Base-by-base conservation (phyloP, 148 eudicot genomes). In the Limonium bicolor region DNA sequence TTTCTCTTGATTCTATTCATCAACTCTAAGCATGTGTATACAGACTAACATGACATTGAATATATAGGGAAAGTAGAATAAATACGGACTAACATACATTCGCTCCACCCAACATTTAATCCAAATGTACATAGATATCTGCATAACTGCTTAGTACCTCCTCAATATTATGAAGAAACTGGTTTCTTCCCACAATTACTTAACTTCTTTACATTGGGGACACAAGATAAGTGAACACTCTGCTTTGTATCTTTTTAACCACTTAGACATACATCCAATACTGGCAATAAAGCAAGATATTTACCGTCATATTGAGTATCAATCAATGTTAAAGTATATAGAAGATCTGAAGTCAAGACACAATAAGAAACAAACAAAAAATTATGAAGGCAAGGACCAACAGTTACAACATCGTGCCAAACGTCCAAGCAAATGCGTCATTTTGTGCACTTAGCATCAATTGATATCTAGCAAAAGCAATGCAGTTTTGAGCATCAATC, bases 351-450 rank as follows among this genome's bases (percentile, higher is more conserved):
- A 37, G 19, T 29, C 36, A 27, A 17, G 1, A 47, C 25, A 34
- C 25, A 17, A 28, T 27, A 25, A 39, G 51, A 18, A 14, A 57
- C 66, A 33, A 49, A 90, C 97, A 95, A 90, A n/a, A n/a, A n/a
- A n/a, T n/a, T n/a, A n/a, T n/a, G 97, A 40, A 90, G 95, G 63
- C 97, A 90, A 12, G 97, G 97, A 21, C 95, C 95, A 55, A 64
- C 88, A 0, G 95, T 84, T 34, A 90, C 97, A 42, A 90, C 97
- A 59, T 90, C 97, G 61, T 84, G 93, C 97, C 97, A 90, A 54
- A 90, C 59, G 46, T 75, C 80, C 54, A 84, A 61, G 51, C 97
- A 90, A 48, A 90, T 80, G 61, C 93, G 66, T 67, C 97, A 90
- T 54, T 78, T 90, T 41, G 93, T 66, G 60, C 80, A 73, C 39